Evolutionary conservation across 2,329 filamentous ascomycete genomes (phyloP), one percentile per base, ranked within the genome.

Genomic region (Ophiocordyceps polyrhachis-furcata): DNA sequence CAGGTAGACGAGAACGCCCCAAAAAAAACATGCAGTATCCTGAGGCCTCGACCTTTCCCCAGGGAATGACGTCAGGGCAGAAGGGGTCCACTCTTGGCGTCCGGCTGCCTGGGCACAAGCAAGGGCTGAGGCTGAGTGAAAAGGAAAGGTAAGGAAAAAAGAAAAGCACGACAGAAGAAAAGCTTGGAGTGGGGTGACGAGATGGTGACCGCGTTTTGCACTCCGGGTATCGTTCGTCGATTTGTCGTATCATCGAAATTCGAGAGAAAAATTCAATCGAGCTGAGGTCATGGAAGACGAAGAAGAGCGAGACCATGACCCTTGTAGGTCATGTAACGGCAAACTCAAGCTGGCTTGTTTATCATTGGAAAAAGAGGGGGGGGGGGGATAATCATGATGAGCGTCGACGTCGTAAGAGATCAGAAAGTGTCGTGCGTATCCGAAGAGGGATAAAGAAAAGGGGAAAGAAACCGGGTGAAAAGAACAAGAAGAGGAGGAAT

Each of bases 171-270:
- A 47, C 49, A 41, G 44, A 54, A 53, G 49, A 49, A 52, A 56
- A 58, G 50, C 43, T 53, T 56, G 56, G 60, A 61, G 61, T 63
- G 60, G 60, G 61, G 56, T 58, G 58, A 60, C 56, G 51, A 57
- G 51, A 55, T 56, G 51, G 54, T 51, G 48, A 50, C 53, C 56
- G 60, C 59, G 59, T 59, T 62, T 61, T 59, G 60, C 59, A 60
- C 59, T 62, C 61, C 59, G 61, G 61, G 61, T 63, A 63, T 63
- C 61, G 57, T 58, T 48, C 55, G 58, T 55, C 56, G 48, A 59
- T 60, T 57, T 56, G 45, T 57, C 53, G 53, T 58, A 53, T 61
- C 59, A 58, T 51, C 52, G 13, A 55, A 51, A 47, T 56, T 49
- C 48, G 45, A 42, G 53, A 46, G 45, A 42, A 53, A 45, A 54